Evolutionary conservation across 257 asterid genomes (phyloP), one percentile per base, ranked within the genome.

Genomic region (Gentiana macrophylla): DNA sequence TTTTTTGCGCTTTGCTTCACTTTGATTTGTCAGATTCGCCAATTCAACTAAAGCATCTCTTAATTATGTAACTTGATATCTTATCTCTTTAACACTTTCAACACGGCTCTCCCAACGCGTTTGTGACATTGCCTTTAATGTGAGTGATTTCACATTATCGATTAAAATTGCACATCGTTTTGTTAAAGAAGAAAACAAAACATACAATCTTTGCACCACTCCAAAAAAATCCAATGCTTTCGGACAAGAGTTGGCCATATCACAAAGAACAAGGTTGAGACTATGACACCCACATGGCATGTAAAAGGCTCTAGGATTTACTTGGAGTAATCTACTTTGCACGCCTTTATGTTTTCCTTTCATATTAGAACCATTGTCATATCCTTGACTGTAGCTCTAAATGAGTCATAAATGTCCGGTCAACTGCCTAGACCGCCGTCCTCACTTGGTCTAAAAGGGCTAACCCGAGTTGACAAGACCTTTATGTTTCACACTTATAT

Each of bases 81-180:
- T 50, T 50, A 50, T 50, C 2, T 32, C 35, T 50, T 50, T 50
- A 50, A 50, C 54, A 4, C 54, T 50, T 2, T 50, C 54, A 50
- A 50, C 33, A 15, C 54, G 54, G 15, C 3, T 50, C 33, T 50
- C 54, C 32, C 54, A 50, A 50, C 54, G 32, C 8, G 34, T 50
- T 2, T 3, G 7, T 50, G 54, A 50, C 54, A 50, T 12, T 2
- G 32, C 3, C 33, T 50, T 50, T 12, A 50, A 8, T 12, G 54
- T 50, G 2, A 50, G 7, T 6, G 8, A 3, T 50, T 12, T 8
- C 3, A 50, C 54, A 50, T 50, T 12, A 50, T 50, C 32, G 4
- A 0, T 50, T 1, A 50, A 50, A 12, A 50, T n/a, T 2, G 2
- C 4, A 0, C 32, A 50, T 15, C 54, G 12, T n/a, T 50, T 1